phyloP scores from a whole-genome alignment of 2,329 filamentous ascomycete species.

The Orbilia oligospora region DNA sequence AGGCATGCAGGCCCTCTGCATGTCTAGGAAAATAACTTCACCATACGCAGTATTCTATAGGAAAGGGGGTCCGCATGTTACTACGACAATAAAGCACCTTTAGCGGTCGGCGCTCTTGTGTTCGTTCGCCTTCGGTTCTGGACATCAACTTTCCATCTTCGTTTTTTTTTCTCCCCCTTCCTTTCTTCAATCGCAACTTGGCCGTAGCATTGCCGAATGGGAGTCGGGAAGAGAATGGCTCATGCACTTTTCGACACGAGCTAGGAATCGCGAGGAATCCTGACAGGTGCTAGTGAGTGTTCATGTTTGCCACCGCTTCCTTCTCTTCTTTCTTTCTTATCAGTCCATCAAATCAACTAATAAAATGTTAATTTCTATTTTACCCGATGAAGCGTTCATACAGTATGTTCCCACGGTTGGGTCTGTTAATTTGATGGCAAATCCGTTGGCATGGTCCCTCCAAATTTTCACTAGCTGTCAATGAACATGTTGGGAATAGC shows the following conservation, averaged over 20 bases:
- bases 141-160: not conserved
- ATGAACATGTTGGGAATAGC: conserved; percentile 31
- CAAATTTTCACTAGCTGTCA: conserved; percentile 1
- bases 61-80: conserved; percentile 20
- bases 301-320: conserved; percentile 42
- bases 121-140: conserved; percentile 8
- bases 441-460: conserved; percentile 30
- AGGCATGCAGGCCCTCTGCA: conserved; percentile 46
- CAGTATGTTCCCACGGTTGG: conserved; percentile 26
- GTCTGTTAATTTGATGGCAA: conserved; percentile 23
- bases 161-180: not conserved
- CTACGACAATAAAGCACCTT: conserved; percentile 23
- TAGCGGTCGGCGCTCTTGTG: conserved; percentile 9
- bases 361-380: conserved; percentile 19
- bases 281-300: not conserved
- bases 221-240: conserved; percentile 1
- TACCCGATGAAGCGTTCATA: conserved; percentile 28
- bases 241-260: conserved; percentile 25
- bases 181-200: not conserved
- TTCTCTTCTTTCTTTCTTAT: not conserved
- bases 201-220: not conserved
- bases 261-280: conserved; percentile 14
- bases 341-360: not conserved
- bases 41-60: not conserved
- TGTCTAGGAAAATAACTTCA: conserved; percentile 49